Base-by-base conservation (phyloP, 1,139 yeast genomes). In the Taphrina populina region DNA sequence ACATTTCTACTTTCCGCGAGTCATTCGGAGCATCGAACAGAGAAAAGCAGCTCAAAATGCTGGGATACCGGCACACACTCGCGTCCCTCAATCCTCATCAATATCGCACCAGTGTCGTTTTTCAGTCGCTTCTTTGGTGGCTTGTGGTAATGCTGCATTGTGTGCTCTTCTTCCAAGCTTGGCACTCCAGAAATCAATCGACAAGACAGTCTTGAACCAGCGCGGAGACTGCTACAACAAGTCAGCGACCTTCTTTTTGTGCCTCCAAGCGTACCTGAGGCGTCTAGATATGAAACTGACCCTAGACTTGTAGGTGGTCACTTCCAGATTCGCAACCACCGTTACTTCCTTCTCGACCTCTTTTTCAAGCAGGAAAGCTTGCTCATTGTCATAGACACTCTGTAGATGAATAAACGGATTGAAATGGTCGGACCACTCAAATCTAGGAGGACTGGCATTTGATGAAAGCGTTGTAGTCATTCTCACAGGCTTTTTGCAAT, bases 51-150 rank as follows among this genome's bases (percentile, higher is more conserved):
- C n/a, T n/a, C n/a, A n/a, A 13, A 5, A 17, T 3, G 21, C 21
- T 10, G 10, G 2, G 23, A 34, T 2, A 6, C 4, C 5, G 39
- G 2, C 23, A 2, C n/a, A 3, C 2, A 1, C 21, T 13, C 24
- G 23, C 39, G 24, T 5, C 24, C 39, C n/a, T 8, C 21, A 24
- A 34, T 37, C 43, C 10, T 21, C 43, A 13, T 40, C 45, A 40
- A 43, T 30, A 29, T 43, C 47, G 20, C 47, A 43, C 47, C 47
- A 43, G 13, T 40, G 45, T 5, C 23, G 33, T 40, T 34, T 40
- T 27, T n/a, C n/a, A 2, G 43, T 37, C n/a, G 17, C n/a, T 13
- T 11, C 4, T 1, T 6, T 21, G 13, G n/a, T 19, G 10, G 15
- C 43, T 37, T 37, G 29, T 23, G 43, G 43, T 11, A 37, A 4